A percentile compares a stretch with the other conserved stretches of the same genome.
phyloP scores from a whole-genome alignment of 2,329 filamentous ascomycete genomes.

The Pseudogymnoascus sp. region DNA sequence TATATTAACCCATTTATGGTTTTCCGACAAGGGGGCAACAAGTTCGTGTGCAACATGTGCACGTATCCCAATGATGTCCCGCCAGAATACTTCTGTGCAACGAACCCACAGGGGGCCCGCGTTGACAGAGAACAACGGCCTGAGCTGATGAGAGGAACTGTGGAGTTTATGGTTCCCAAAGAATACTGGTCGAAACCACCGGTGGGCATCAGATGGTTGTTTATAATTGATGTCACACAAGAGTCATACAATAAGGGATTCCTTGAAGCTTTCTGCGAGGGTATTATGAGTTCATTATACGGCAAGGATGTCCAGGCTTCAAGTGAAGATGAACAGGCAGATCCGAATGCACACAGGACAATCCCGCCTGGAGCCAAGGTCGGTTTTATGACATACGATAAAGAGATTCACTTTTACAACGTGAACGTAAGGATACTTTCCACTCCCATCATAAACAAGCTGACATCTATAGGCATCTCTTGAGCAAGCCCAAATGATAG shows the following conservation, averaged over 20 bases:
- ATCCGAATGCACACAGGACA: slow-evolving; percentile 37
- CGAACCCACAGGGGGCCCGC: slow-evolving; percentile 75
- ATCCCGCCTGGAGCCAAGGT: slow-evolving; percentile 77
- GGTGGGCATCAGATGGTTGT: slow-evolving; percentile 78
- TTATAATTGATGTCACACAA: slow-evolving; percentile 87
- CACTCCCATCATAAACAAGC: background rate
- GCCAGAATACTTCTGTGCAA: slow-evolving; percentile 86
- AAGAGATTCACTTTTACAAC: slow-evolving; percentile 97
- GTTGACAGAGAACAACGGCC: slow-evolving; percentile 83
- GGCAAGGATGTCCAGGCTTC: slow-evolving; percentile 47
- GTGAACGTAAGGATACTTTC: slow-evolving; percentile 54
- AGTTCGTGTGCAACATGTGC: slow-evolving; percentile 97
- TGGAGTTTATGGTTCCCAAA: slow-evolving; percentile 94
- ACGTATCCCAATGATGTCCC: slow-evolving; percentile 93
- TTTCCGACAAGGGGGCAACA: slow-evolving; percentile 87
- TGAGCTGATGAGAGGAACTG: slow-evolving; percentile 82
- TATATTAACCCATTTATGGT: slow-evolving; percentile 99
- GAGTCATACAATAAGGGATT: slow-evolving; percentile 88
- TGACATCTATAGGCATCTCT: slow-evolving; percentile 50
- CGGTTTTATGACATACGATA: slow-evolving; percentile 92
- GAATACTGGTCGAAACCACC: slow-evolving; percentile 98
- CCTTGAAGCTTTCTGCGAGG: slow-evolving; percentile 81
- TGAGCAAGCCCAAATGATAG: slow-evolving; percentile 91
- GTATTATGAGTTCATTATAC: slow-evolving; percentile 78
- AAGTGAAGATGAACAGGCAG: slow-evolving; percentile 41